Conservation (phyloP, 805 yeast genomes). For the Pichia kluyveri region DNA sequence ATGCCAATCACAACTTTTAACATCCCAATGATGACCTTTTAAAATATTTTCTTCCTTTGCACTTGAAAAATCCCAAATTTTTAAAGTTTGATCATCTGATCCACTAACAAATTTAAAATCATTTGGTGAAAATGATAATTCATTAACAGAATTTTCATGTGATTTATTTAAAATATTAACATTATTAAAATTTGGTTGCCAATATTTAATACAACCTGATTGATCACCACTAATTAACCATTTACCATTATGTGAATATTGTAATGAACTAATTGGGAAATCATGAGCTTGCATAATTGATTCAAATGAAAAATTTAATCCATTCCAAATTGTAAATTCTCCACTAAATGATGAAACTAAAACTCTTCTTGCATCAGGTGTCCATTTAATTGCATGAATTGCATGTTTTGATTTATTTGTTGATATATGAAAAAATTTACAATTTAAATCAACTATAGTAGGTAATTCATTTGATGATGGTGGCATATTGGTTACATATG, state of each 20-base stretch:
- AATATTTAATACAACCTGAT: slow-evolving; percentile 82
- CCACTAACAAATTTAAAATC: slow-evolving; percentile 90
- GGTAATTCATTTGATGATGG: slow-evolving; percentile 47
- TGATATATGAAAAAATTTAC: slow-evolving; percentile 83
- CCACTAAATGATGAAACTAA: slow-evolving; percentile 89
- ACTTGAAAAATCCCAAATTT: slow-evolving; percentile 91
- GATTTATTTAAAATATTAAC: slow-evolving; percentile 68
- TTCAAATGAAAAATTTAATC: slow-evolving; percentile 89
- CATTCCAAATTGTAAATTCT: slow-evolving; percentile 95
- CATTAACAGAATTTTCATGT: slow-evolving; percentile 78
- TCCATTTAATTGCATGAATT: slow-evolving; percentile 86
- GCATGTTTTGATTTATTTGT: slow-evolving; percentile 90
- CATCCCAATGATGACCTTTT: slow-evolving; percentile 98
- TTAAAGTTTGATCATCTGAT: slow-evolving; percentile 84
- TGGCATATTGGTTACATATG: slow-evolving; percentile 51
- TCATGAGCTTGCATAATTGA: slow-evolving; percentile 99
- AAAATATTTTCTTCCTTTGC: slow-evolving; percentile 74
- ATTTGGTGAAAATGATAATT: slow-evolving; percentile 80
- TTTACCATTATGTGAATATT: slow-evolving; percentile 83
- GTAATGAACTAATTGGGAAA: slow-evolving; percentile 67
- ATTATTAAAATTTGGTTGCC: slow-evolving; percentile 98
- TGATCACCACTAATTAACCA: slow-evolving; percentile 95
- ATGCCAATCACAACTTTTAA: slow-evolving; percentile 96
- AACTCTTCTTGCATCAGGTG: slow-evolving; percentile 90
- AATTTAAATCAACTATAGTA: slow-evolving; percentile 54